Evolutionary conservation across 1,284 basidiomycete species (phyloP).

Genomic region (Pseudozyma sp.): DNA sequence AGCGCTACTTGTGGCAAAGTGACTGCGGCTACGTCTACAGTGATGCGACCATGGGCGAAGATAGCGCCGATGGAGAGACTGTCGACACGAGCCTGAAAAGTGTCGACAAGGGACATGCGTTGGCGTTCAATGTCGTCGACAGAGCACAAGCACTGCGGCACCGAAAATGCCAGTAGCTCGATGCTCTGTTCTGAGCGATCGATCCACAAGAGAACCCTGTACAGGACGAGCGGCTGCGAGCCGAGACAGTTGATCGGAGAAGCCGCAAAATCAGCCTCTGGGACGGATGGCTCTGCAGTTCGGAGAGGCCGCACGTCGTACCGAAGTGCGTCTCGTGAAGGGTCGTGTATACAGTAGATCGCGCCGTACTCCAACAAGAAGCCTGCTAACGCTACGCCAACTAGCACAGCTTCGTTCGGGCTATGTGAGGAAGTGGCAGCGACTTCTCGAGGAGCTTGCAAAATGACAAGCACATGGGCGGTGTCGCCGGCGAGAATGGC

Average conservation of each 20-base stretch:
- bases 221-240: conserved; percentile 18
- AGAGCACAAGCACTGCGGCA: conserved; percentile 13
- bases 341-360: conserved; percentile 22
- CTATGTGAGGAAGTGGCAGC: background rate
- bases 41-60: conserved; percentile 11
- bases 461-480: conserved; percentile 10
- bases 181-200: background rate
- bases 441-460: background rate
- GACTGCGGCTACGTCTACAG: conserved; percentile 4
- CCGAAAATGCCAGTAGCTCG: conserved; percentile 28
- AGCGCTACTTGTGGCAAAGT: conserved; percentile 24
- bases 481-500: background rate
- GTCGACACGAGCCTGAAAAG: conserved; percentile 12
- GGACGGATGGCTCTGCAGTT: background rate
- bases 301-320: conserved; percentile 14
- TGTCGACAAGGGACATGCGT: background rate
- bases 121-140: background rate
- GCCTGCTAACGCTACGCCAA: conserved; percentile 27
- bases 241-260: conserved; percentile 27
- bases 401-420: conserved; percentile 12
- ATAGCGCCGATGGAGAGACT: background rate
- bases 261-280: conserved; percentile 6
- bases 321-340: background rate
- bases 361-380: conserved; percentile 33
- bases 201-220: conserved; percentile 8